Conservation (phyloP, 164 flowering plant genomes). For the Berberis vulgaris region DNA sequence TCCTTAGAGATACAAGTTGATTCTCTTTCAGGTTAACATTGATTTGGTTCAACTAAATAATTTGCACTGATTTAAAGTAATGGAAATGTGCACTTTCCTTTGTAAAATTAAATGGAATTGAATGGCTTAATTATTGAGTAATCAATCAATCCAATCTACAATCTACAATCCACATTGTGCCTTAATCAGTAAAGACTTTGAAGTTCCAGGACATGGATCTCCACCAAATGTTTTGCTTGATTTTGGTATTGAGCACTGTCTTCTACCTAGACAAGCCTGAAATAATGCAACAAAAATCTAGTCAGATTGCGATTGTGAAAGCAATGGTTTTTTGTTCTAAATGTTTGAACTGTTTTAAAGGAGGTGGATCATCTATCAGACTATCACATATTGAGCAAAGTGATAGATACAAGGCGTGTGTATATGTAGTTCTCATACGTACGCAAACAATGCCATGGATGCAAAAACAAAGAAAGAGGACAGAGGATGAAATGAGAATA, state of each 20-base stretch:
- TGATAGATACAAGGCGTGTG: too few relatives aligned
- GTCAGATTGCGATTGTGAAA: not conserved
- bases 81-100: too few relatives aligned
- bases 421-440: too few relatives aligned
- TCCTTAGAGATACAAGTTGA: too few relatives aligned
- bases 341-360: too few relatives aligned
- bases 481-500: not conserved
- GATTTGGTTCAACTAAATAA: too few relatives aligned
- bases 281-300: not conserved
- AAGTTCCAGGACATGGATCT: constrained; percentile 46
- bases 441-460: too few relatives aligned
- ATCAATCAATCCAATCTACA: too few relatives aligned
- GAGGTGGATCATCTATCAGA: too few relatives aligned
- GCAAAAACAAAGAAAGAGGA: not conserved
- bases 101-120: not conserved
- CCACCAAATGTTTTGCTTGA: constrained; percentile 25
- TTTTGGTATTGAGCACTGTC: constrained; percentile 22
- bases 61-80: too few relatives aligned
- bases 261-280: constrained; percentile 55
- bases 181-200: constrained; percentile 37
- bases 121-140: not conserved
- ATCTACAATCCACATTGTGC: constrained; percentile 28
- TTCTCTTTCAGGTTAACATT: too few relatives aligned
- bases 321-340: not conserved
- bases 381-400: too few relatives aligned